phyloP scores from a whole-genome alignment of 805 yeast genomes.

The Kodamaea nitidulidarum region DNA sequence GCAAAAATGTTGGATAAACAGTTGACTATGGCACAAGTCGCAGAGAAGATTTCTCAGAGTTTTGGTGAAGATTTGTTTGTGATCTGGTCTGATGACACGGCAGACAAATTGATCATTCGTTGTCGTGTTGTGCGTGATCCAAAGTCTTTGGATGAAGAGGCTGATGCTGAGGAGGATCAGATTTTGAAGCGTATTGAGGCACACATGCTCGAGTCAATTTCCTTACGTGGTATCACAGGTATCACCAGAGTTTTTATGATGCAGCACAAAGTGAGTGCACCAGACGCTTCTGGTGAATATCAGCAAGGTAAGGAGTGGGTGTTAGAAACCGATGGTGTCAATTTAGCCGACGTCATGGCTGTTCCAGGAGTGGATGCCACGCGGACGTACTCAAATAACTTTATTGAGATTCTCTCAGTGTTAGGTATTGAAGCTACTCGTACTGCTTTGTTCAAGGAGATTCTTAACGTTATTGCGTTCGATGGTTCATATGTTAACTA shows the following conservation, averaged over 20 bases:
- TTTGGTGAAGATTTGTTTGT: constrained; percentile 95
- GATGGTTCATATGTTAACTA: constrained; percentile 99
- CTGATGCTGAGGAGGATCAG: constrained; percentile 95
- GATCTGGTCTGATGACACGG: constrained; percentile 99
- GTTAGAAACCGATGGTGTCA: constrained; percentile 97
- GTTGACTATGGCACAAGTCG: constrained; percentile 96
- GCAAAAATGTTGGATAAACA: constrained; percentile 98
- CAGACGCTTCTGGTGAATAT: constrained; percentile 82
- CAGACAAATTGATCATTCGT: constrained; percentile 93
- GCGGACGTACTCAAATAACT: constrained; percentile 92
- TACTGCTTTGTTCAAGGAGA: constrained; percentile 88
- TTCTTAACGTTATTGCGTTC: constrained; percentile 94
- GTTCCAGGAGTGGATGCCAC: constrained; percentile 92
- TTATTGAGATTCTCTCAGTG: constrained; percentile 90
- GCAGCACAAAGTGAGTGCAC: constrained; percentile 70
- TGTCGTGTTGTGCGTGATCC: constrained; percentile 98
- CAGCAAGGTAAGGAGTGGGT: constrained; percentile 95
- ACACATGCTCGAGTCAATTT: constrained; percentile 92
- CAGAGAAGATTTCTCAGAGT: constrained; percentile 87
- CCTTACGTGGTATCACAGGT: constrained; percentile 93
- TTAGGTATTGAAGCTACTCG: constrained; percentile 98
- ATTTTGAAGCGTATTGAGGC: constrained; percentile 91
- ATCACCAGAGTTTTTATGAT: constrained; percentile 87
- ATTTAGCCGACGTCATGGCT: constrained; percentile 88
- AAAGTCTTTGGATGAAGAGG: constrained; percentile 86